Conservation (phyloP, 2,329 filamentous ascomycete species). For the Penicillium sp. region DNA sequence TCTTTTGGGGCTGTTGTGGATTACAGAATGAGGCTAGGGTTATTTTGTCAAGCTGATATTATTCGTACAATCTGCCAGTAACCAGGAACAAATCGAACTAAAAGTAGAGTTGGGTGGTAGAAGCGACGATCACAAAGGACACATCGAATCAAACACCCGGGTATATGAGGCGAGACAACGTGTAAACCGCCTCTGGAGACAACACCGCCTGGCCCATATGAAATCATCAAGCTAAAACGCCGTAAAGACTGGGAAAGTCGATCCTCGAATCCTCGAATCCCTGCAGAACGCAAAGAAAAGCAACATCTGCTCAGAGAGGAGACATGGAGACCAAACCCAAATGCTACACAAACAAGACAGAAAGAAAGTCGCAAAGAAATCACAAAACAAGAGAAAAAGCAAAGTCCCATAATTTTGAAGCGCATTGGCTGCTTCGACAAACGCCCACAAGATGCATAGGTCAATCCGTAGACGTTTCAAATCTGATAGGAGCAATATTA, state of each 20-base stretch:
- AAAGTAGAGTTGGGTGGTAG: not conserved
- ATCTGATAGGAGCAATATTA: constrained; percentile 9
- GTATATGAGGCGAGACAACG: constrained; percentile 37
- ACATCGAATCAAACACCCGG: constrained; percentile 29
- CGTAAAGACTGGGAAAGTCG: constrained; percentile 18
- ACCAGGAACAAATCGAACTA: not conserved
- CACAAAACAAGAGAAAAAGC: not conserved
- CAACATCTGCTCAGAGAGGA: constrained; percentile 6
- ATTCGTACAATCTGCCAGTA: constrained; percentile 1
- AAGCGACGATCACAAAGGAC: constrained; percentile 5
- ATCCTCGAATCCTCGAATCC: constrained; percentile 8
- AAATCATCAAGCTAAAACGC: constrained; percentile 34
- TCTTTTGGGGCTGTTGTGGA: not conserved
- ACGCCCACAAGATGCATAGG: constrained; percentile 38
- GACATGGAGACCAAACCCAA: constrained; percentile 12
- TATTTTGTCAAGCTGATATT: not conserved
- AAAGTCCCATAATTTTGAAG: constrained; percentile 16
- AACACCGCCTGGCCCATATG: constrained; percentile 34
- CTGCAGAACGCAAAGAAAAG: not conserved
- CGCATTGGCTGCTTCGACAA: constrained; percentile 23
- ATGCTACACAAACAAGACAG: constrained; percentile 16
- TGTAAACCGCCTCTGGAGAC: constrained; percentile 26
- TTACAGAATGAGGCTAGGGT: not conserved
- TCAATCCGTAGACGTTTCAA: constrained; percentile 12
- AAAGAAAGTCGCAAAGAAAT: not conserved